A percentile compares a stretch with the other conserved stretches of the same genome.
phyloP scores from a whole-genome alignment of 176 grass and related monocot genomes.

The Eremochloa ophiuroides region DNA sequence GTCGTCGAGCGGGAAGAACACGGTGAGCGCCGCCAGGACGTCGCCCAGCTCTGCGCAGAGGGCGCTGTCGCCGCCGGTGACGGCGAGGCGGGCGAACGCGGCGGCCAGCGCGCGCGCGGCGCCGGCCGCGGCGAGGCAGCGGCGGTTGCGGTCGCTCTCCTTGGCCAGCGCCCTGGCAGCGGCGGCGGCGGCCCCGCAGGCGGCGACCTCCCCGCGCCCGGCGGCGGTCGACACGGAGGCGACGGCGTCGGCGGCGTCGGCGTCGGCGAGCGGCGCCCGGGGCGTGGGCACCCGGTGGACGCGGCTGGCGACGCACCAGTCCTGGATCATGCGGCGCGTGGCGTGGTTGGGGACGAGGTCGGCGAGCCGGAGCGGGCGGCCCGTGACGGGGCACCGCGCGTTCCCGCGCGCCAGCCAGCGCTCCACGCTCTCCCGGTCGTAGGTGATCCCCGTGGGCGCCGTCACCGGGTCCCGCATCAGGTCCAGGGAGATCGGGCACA shows the following conservation, averaged over 20 bases:
- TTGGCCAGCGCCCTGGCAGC: constrained; percentile 42
- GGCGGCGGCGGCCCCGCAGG: constrained; percentile 25
- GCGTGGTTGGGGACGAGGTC: constrained; percentile 82
- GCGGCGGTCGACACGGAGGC: constrained; percentile 14
- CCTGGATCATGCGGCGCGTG: constrained; percentile 71
- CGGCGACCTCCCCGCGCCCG: constrained; percentile 19
- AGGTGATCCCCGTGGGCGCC: constrained; percentile 77
- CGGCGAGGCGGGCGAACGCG: constrained; percentile 42
- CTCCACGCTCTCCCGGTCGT: constrained; percentile 73
- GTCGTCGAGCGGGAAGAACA: constrained; percentile 67
- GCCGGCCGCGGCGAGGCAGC: constrained; percentile 31
- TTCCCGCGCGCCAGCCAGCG: constrained; percentile 59
- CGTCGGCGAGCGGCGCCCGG: constrained; percentile 35
- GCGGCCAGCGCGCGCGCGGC: constrained; percentile 18
- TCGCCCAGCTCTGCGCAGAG: too few relatives aligned
- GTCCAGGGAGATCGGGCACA: constrained; percentile 89
- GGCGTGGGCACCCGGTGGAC: constrained; percentile 57
- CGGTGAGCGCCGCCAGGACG: constrained; percentile 39
- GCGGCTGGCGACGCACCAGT: constrained; percentile 75
- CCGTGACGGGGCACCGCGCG: constrained; percentile 63
- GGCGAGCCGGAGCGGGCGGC: constrained; percentile 14
- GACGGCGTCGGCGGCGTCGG: constrained; percentile 39
- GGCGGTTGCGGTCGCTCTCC: constrained; percentile 67
- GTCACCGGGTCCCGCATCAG: constrained; percentile 83
- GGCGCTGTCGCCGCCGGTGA: too few relatives aligned